These are phyloP conservation scores for Aleurites moluccanus DNA, from an alignment of 441 rosid species.

Conservation along the genomic window DNA sequence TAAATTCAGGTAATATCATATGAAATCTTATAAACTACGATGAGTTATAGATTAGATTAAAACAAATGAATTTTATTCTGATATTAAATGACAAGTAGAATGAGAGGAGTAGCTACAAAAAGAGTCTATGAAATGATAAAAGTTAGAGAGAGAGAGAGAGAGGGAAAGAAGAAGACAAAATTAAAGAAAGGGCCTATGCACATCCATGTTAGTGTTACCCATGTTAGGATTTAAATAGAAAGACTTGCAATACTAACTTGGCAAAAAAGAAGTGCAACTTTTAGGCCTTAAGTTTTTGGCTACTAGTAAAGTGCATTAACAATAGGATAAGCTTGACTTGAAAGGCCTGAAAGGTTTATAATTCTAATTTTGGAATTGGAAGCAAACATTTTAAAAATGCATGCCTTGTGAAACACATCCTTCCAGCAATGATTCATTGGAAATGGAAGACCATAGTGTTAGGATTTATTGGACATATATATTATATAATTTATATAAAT, in stretches of 20 bases:
- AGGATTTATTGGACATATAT: no score
- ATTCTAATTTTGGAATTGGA: background rate
- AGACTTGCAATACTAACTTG: background rate
- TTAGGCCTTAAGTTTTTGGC: background rate
- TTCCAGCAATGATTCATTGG: background rate
- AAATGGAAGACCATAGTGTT: background rate
- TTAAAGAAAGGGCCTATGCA: no score
- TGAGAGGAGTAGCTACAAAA: background rate
- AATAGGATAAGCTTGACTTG: background rate
- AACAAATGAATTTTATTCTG: no score
- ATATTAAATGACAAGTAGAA: background rate
- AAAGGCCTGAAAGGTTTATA: background rate
- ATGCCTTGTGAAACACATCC: background rate
- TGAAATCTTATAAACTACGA: no score
- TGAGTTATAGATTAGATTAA: no score
- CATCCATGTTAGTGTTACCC: background rate
- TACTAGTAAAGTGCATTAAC: background rate
- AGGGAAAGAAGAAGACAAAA: no score
- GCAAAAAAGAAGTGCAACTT: background rate
- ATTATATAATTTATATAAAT: no score
- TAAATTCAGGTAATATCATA: no score
- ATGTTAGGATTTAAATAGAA: background rate
- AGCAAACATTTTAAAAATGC: constrained; percentile 1
- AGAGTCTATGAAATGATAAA: background rate
- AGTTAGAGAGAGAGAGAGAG: background rate